A percentile compares a stretch with the other conserved stretches of the same genome.
These are phyloP conservation scores for Talaromyces thailandensis DNA, from an alignment of 495 filamentous ascomycete species.

Conservation along the genomic window DNA sequence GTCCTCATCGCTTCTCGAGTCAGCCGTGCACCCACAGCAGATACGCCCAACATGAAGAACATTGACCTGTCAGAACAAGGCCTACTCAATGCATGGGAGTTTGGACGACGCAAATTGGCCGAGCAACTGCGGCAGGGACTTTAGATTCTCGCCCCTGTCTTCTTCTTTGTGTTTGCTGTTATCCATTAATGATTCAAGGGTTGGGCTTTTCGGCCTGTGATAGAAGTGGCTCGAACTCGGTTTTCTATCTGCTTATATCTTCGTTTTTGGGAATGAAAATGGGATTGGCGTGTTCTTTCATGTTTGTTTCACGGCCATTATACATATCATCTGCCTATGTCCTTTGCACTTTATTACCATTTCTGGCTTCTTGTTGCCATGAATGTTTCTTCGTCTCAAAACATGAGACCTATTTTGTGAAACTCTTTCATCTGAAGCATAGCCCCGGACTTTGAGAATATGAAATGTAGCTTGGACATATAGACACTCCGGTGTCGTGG, in stretches of 20 bases:
- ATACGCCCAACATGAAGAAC: slow-evolving; percentile 77
- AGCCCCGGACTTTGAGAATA: neutral
- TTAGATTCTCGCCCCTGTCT: slow-evolving; percentile 8
- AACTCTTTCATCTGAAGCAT: neutral
- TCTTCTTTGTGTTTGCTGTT: slow-evolving; percentile 9
- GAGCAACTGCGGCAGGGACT: slow-evolving; percentile 73
- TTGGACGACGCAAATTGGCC: slow-evolving; percentile 84
- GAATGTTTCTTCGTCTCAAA: neutral
- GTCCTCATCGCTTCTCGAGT: slow-evolving; percentile 85
- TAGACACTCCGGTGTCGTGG: neutral
- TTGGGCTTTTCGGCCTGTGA: slow-evolving; percentile 1
- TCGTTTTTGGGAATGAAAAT: slow-evolving; percentile 5
- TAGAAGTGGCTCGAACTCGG: neutral
- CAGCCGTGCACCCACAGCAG: slow-evolving; percentile 82
- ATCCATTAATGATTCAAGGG: neutral
- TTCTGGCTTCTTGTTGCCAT: neutral
- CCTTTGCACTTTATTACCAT: neutral
- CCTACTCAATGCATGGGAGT: slow-evolving; percentile 87
- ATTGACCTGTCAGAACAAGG: slow-evolving; percentile 97
- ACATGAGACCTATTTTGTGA: neutral
- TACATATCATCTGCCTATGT: neutral
- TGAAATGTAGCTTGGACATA: neutral
- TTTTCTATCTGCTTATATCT: neutral
- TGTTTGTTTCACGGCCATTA: neutral
- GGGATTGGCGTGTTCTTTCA: slow-evolving; percentile 2